Evolutionary conservation across 2,329 filamentous ascomycete species (phyloP), one percentile per base, ranked within the genome.

Genomic region (Periglandula ipomoeae): DNA sequence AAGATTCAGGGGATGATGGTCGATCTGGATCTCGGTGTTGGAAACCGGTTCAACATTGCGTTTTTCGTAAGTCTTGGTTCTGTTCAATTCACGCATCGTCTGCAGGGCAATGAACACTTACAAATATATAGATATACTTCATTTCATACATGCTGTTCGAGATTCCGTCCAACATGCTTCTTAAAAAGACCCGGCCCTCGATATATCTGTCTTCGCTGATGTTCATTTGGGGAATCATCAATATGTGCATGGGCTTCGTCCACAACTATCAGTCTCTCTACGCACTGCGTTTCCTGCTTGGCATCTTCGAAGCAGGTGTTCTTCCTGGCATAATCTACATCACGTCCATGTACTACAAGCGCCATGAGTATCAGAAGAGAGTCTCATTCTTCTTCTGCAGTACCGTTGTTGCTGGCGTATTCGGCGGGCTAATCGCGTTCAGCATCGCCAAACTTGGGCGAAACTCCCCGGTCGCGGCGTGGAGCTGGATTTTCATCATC

Each of bases 261-360:
- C 60, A 64, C 19, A 65, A 52, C 24, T 68, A 61, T 42, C 53
- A 56, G 3, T 54, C 56, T 3, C 58, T 69, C 17, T 56, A 67
- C 11, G 65, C 53, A 17, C 53, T 67, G 8, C 64, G 67, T 3
- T 65, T 70, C 50, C 59, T 72, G 5, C 58, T 71, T 17, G 70
- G 67, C 15, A 54, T 65, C 13, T 67, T 69, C 37, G 70, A 71
- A 53, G 63, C 66, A 19, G n/a, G n/a, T n/a, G n/a, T n/a, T n/a
- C n/a, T n/a, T n/a, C n/a, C n/a, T n/a, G n/a, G n/a, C n/a, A n/a
- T n/a, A n/a, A n/a, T n/a, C n/a, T n/a, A n/a, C n/a, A 58, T 74
- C 22, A 70, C 70, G 0, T 71, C 70, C 17, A 70, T 69, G 58
- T 76, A 72, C 58, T 76, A 77, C 58, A 69, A 68, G 48, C 63